These are phyloP conservation scores for Pseudotsuga menziesii DNA, from an alignment of 75 land plant species.

Conservation along the genomic window DNA sequence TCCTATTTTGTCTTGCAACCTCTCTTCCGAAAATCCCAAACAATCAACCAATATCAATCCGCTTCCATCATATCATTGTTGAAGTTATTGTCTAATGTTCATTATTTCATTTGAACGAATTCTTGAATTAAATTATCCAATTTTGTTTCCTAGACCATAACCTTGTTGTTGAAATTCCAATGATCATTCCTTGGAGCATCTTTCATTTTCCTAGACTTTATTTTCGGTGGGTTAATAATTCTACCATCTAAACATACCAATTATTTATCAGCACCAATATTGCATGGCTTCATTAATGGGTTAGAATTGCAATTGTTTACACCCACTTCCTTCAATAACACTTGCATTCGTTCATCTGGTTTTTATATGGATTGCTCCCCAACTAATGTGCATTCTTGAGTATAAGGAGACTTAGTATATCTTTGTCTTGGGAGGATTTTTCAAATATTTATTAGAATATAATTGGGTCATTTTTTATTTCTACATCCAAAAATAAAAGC, in stretches of 20 bases:
- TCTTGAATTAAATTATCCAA: too few relatives aligned
- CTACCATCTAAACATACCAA: conserved; percentile 53
- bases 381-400: conserved; percentile 45
- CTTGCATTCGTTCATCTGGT: conserved; percentile 32
- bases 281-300: conserved; percentile 47
- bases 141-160: conserved; percentile 28
- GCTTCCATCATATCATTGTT: too few relatives aligned
- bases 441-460: conserved; percentile 84
- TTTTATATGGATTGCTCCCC: conserved; percentile 70
- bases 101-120: too few relatives aligned
- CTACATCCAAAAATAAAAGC: conserved; percentile 77
- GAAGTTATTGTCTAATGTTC: too few relatives aligned
- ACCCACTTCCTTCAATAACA: conserved; percentile 45
- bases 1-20: too few relatives aligned
- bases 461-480: conserved; percentile 65
- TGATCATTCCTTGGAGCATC: conserved; percentile 45
- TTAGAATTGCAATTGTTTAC: conserved; percentile 45
- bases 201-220: background rate
- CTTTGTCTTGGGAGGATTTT: conserved; percentile 62
- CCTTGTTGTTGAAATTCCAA: conserved; percentile 81
- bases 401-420: conserved; percentile 63
- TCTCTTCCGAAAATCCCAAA: too few relatives aligned
- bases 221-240: conserved; percentile 56
- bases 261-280: conserved; percentile 35
- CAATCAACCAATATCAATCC: too few relatives aligned